Evolutionary conservation across 176 grass and related monocot genomes (phyloP).

Genomic region (Dendrocalamus sinicus): DNA sequence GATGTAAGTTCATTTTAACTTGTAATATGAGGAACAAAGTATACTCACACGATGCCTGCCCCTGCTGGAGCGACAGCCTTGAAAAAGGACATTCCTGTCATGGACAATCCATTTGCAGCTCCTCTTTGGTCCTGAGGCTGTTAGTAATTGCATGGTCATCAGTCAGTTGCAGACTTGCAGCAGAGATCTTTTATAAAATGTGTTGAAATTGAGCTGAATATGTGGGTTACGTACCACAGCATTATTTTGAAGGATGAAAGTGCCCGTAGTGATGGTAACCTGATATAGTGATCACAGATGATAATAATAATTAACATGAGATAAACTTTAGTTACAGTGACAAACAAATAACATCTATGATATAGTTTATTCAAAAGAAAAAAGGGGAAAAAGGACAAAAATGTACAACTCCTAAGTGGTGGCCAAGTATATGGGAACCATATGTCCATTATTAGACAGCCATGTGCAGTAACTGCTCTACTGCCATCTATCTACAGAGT

Average conservation of each 20-base stretch:
- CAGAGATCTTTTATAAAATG: neutral
- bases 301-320: neutral
- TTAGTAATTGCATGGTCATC: neutral
- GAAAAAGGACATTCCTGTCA: constrained; percentile 67
- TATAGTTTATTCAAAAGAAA: neutral
- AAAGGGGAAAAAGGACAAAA: too few relatives aligned
- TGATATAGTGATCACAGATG: constrained; percentile 1
- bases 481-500: neutral
- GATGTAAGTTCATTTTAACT: neutral
- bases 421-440: neutral
- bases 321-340: neutral
- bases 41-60: constrained; percentile 62
- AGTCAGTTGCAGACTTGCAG: neutral
- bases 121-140: constrained; percentile 75
- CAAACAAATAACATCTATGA: neutral
- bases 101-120: constrained; percentile 64
- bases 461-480: neutral
- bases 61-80: constrained; percentile 69
- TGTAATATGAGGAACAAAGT: neutral
- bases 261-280: constrained; percentile 55
- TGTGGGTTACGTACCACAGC: constrained; percentile 51
- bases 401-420: neutral
- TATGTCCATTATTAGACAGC: neutral
- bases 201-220: constrained; percentile 2
- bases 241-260: constrained; percentile 69